These are phyloP conservation scores for Hysterium pulicare DNA, from an alignment of 2,329 filamentous ascomycete species.

Conservation along the genomic window DNA sequence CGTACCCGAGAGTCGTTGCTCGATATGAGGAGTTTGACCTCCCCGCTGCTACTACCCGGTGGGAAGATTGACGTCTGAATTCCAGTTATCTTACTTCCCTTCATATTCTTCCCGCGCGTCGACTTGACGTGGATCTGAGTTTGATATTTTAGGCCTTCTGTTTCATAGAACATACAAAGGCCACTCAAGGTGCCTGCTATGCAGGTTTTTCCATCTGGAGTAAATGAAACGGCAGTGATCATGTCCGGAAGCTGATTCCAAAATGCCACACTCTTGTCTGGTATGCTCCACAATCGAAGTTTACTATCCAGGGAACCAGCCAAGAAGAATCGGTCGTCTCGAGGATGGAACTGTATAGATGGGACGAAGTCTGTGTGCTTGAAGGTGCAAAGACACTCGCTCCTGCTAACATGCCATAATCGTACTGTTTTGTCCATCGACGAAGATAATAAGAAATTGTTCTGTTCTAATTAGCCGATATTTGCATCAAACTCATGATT, in stretches of 20 bases:
- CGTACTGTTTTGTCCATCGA: slow-evolving; percentile 98
- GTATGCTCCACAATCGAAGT: slow-evolving; percentile 91
- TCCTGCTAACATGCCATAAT: slow-evolving; percentile 83
- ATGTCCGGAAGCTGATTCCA: slow-evolving; percentile 75
- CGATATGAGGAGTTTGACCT: slow-evolving; percentile 81
- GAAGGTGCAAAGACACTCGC: slow-evolving; percentile 88
- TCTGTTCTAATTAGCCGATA: slow-evolving; percentile 44
- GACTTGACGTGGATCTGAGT: slow-evolving; percentile 92
- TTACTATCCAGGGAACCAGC: slow-evolving; percentile 89
- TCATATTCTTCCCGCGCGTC: slow-evolving; percentile 86
- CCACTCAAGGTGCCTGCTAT: slow-evolving; percentile 87
- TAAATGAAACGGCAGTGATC: slow-evolving; percentile 91
- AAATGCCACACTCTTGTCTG: slow-evolving; percentile 89
- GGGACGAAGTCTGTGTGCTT: slow-evolving; percentile 95
- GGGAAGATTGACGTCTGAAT: slow-evolving; percentile 72
- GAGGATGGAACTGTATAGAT: slow-evolving; percentile 89
- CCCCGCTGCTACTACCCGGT: slow-evolving; percentile 55
- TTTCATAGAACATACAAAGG: slow-evolving; percentile 86
- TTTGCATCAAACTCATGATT: slow-evolving; percentile 1
- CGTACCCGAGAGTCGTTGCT: slow-evolving; percentile 93
- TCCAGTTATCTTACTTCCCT: slow-evolving; percentile 95
- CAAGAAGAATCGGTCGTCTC: slow-evolving; percentile 93
- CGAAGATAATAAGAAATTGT: slow-evolving; percentile 91
- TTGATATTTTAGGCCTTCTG: slow-evolving; percentile 78
- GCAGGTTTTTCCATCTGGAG: slow-evolving; percentile 82